These are phyloP conservation scores for Pontederia paniculata DNA, from an alignment of 176 grass and related monocot species.

Conservation along the genomic window DNA sequence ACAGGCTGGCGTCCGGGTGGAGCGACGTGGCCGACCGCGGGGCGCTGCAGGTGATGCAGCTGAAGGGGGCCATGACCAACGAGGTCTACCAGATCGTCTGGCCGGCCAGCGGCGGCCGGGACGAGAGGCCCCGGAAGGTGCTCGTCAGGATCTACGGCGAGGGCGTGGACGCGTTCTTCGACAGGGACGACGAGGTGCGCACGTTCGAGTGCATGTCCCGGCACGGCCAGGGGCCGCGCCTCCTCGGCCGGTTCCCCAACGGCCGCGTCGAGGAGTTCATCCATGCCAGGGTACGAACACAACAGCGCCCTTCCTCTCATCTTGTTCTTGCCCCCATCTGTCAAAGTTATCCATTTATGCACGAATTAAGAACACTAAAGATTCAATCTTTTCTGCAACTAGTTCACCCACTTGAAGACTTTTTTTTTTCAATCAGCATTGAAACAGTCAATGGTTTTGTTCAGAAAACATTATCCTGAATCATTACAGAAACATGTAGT, in stretches of 20 bases:
- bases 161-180: slow-evolving; percentile 84
- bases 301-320: not conserved
- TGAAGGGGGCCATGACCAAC: slow-evolving; percentile 98
- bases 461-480: not conserved
- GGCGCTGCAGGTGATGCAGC: slow-evolving; percentile 61
- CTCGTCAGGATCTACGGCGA: slow-evolving; percentile 87
- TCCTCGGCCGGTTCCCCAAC: slow-evolving; percentile 73
- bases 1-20: slow-evolving; percentile 55
- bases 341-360: not conserved
- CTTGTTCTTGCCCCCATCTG: not conserved
- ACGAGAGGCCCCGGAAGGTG: slow-evolving; percentile 34
- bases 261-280: slow-evolving; percentile 99
- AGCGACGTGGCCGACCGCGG: slow-evolving; percentile 55
- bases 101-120: slow-evolving; percentile 7
- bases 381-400: too few relatives aligned
- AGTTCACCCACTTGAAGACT: too few relatives aligned
- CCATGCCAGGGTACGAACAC: slow-evolving; percentile 67
- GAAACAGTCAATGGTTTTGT: too few relatives aligned
- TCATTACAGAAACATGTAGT: not conserved
- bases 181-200: slow-evolving; percentile 74
- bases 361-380: too few relatives aligned
- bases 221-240: slow-evolving; percentile 84
- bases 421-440: too few relatives aligned
- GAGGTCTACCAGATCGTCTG: slow-evolving; percentile 85
- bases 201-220: slow-evolving; percentile 96